A percentile compares a stretch with the other conserved stretches of the same genome.
These are phyloP conservation scores for Diaporthe caulivora DNA, from an alignment of 2,329 filamentous ascomycete species.

Conservation along the genomic window DNA sequence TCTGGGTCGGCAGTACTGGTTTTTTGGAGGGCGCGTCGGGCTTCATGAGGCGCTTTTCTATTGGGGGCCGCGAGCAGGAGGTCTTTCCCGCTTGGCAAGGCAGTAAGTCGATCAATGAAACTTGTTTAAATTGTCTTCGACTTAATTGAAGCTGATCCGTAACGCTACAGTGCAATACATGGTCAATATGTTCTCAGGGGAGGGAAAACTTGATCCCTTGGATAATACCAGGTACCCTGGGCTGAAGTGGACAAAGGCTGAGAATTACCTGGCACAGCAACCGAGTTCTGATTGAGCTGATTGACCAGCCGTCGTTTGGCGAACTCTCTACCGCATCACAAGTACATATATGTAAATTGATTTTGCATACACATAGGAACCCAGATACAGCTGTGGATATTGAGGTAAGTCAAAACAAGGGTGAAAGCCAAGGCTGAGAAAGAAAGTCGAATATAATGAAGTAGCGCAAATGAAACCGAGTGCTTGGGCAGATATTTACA, in stretches of 20 bases:
- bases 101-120: conserved; percentile 4
- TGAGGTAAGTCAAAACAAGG: no score
- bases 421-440: neutral
- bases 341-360: neutral
- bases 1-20: conserved; percentile 39
- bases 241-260: conserved; percentile 39
- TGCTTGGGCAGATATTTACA: neutral
- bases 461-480: neutral
- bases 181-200: conserved; percentile 40
- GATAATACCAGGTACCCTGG: conserved; percentile 41
- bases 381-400: neutral
- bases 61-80: conserved; percentile 37
- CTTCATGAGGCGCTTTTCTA: conserved; percentile 35
- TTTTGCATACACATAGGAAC: neutral
- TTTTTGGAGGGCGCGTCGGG: conserved; percentile 35
- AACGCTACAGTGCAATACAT: conserved; percentile 39
- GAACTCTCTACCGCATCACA: neutral
- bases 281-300: neutral
- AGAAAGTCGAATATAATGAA: neutral
- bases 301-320: no score
- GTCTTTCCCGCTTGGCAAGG: conserved; percentile 42
- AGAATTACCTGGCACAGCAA: conserved; percentile 29
- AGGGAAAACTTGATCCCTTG: conserved; percentile 39
- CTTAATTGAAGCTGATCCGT: neutral
- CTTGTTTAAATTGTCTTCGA: no score